phyloP scores from a whole-genome alignment of 805 yeast genomes.

The Starmerella etchellsii region DNA sequence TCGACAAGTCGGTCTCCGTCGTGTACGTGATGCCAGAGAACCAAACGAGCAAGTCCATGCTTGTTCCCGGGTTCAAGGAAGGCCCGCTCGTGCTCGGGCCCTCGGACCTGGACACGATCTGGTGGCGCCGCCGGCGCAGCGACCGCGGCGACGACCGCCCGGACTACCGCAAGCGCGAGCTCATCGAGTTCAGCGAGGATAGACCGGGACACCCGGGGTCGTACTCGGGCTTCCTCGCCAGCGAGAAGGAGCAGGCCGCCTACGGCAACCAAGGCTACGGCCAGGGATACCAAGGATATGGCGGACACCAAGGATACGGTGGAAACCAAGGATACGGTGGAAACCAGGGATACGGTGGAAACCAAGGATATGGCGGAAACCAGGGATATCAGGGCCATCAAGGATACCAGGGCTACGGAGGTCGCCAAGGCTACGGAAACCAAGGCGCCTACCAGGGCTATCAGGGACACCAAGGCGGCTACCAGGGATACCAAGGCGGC shows the following conservation, averaged over 20 bases:
- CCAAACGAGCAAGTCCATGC: constrained; percentile 59
- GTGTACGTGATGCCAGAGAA: constrained; percentile 50
- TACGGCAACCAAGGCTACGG: constrained; percentile 16
- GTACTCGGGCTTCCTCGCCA: constrained; percentile 16
- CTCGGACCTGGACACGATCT: constrained; percentile 53
- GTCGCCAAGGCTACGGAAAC: constrained; percentile 10
- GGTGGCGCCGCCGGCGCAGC: constrained; percentile 23
- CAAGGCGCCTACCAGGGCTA: constrained; percentile 11
- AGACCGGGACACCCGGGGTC: constrained; percentile 17
- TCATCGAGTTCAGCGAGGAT: constrained; percentile 17
- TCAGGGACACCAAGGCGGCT: constrained; percentile 8
- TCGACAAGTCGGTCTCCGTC: constrained; percentile 33
- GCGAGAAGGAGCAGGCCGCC: constrained; percentile 6
- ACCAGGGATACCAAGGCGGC: constrained; percentile 1
- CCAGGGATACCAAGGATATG: constrained; percentile 14
- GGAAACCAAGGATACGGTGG: too few relatives aligned
- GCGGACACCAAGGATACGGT: constrained; percentile 1
- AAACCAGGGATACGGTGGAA: constrained; percentile 11
- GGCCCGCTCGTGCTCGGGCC: constrained; percentile 47
- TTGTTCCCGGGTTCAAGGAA: constrained; percentile 64
- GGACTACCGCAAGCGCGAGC: constrained; percentile 19
- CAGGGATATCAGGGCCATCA: constrained; percentile 10
- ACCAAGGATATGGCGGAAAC: constrained; percentile 13
- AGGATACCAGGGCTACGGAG: constrained; percentile 18
- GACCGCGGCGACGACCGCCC: constrained; percentile 24